phyloP scores from a whole-genome alignment of 192 early-diverging fungal species.

The Phycomyces nitens region DNA sequence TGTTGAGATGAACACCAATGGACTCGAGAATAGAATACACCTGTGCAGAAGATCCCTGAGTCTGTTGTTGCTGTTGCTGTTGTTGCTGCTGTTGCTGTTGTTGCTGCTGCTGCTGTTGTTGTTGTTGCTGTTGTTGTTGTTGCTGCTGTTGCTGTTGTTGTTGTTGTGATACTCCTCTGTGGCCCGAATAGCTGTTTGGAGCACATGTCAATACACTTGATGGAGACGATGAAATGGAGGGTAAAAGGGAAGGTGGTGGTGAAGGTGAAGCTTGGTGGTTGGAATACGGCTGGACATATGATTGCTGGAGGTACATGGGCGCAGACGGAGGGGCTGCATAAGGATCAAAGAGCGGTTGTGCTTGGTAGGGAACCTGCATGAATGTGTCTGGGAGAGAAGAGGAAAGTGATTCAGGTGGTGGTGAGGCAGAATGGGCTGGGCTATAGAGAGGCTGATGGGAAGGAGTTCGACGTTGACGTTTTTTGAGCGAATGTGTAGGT shows the following conservation, averaged over 20 bases:
- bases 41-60: background rate
- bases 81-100: background rate
- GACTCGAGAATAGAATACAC: conserved; percentile 18
- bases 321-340: background rate
- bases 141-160: background rate
- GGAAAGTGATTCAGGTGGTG: background rate
- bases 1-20: conserved; percentile 21
- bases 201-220: too few species aligned
- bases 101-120: background rate
- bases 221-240: background rate
- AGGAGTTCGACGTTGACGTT: conserved; percentile 13
- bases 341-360: too few species aligned
- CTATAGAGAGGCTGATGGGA: background rate
- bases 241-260: background rate
- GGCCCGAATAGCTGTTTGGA: background rate
- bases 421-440: background rate
- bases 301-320: background rate
- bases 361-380: too few species aligned
- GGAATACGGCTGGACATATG: background rate
- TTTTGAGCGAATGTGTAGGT: conserved; percentile 3
- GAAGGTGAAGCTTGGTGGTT: background rate
- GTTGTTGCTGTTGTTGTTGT: conserved; percentile 3
- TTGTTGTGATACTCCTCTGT: background rate
- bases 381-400: background rate
- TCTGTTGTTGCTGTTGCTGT: conserved; percentile 5